Base-by-base conservation (phyloP, 306 rosid species). In the Cucumis melo region DNA sequence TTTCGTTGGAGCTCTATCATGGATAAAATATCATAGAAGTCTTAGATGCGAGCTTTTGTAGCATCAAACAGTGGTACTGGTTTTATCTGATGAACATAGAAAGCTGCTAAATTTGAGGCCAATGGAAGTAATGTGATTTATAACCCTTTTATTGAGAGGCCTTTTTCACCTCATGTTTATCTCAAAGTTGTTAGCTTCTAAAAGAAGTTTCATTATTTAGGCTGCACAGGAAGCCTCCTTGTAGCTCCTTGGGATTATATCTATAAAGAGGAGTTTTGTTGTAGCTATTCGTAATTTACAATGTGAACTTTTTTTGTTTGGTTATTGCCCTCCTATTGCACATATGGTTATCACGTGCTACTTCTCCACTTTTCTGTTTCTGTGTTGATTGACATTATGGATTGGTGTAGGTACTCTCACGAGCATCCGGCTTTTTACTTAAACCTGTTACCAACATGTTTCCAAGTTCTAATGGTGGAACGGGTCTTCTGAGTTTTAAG, bases 401-500 rank as follows among this genome's bases (percentile, higher is more conserved):
- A 78, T 88, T 61, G 60, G 83, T 78, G 80, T 85, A 95, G 99
- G 99, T 90, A 77, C 86, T 83, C 36, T 92, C 99, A 51, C 95
- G 96, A 72, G 97, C 92, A 7, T 82, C 89, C 66, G 93, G 98
- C 79, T 95, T 95, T 86, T 62, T 90, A 78, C 96, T 92, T 77
- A 92, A 95, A 84, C 96, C 96, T 78, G 90, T 92, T 79, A 82
- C 93, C 84, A 90, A 84, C 85, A 85, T 92, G 83, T 78, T 84
- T 86, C 91, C 96, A 60, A 81, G 77, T 83, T 80, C 96, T 78
- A 91, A 86, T 65, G 88, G 88, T 51, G 99, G 91, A 85, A 84
- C 91, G 29, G 83, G 88, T 85, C 97, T 95, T 81, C 88, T 95
- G 81, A 92, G 98, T 87, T 92, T 85, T 90, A 95, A 87, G 87